Evolutionary conservation across 495 filamentous ascomycete genomes (phyloP), one percentile per base, ranked within the genome.

Genomic region (Xylaria acuta): DNA sequence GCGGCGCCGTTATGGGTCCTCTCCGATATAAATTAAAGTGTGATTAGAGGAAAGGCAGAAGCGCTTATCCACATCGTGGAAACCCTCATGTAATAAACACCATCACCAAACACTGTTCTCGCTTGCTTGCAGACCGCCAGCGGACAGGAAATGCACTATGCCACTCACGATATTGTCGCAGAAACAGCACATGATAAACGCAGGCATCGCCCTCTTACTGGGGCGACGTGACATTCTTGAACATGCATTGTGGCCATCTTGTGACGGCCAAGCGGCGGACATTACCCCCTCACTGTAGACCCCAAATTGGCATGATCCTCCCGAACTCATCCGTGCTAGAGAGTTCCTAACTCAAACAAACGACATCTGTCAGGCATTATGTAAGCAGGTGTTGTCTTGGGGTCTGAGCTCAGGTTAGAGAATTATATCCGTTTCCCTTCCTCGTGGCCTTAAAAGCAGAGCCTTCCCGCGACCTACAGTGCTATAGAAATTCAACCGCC

Each of bases 211-310:
- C 9, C 65, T 67, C 34, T 43, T 34, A 40, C 49, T 56, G 30
- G 43, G 64, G 63, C 60, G 38, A 58, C 30, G 66, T 69, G 41
- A 36, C 67, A 62, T 59, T 59, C n/a, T 56, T 45, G 53, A n/a
- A 36, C 53, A 16, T 45, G 53, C 9, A 62, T 70, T 70, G 58
- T 53, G 67, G 63, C 41, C 20, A 36, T 63, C 54, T 70, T 62
- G 54, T 70, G 68, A 70, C 68, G 58, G 59, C 68, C 68, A 49
- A 70, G 53, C 36, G 30, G 64, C 30, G 32, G 32, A 58, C 54
- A 58, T 41, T 43, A 64, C 60, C 60, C 65, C 65, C 49, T 67
- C 49, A n/a, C 30, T 32, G 49, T 32, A 49, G 41, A 51, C 36
- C 54, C 67, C 67, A 25, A 60, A 59, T 60, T 49, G 56, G 56